These are phyloP conservation scores for Fagus sylvatica DNA, from an alignment of 306 rosid genomes.

Conservation along the genomic window DNA sequence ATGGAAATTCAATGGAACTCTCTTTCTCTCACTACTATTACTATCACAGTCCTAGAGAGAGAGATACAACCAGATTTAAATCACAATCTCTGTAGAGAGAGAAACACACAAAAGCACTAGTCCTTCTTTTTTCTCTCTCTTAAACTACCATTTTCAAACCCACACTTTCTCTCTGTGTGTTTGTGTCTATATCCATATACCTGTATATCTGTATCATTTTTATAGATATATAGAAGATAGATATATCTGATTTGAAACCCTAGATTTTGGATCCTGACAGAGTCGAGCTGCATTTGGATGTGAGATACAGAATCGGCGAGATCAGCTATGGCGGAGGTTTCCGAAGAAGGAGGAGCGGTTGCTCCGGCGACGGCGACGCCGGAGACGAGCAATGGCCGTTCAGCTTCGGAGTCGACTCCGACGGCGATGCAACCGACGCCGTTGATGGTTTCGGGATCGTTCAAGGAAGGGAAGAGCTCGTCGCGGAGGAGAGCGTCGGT, in stretches of 20 bases:
- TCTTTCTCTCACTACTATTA: slow-evolving; percentile 17
- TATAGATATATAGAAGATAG: neutral
- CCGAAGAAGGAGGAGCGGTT: slow-evolving; percentile 56
- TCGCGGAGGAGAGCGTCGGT: slow-evolving; percentile 70
- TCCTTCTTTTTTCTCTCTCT: slow-evolving; percentile 26
- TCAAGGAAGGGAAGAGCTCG: slow-evolving; percentile 86
- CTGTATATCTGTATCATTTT: slow-evolving; percentile 7
- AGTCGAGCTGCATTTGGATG: slow-evolving; percentile 61
- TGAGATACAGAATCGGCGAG: slow-evolving; percentile 48
- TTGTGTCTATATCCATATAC: neutral
- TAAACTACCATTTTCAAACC: slow-evolving; percentile 30
- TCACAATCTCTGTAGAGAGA: slow-evolving; percentile 55
- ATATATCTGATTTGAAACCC: slow-evolving; percentile 45
- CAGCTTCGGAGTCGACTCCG: slow-evolving; percentile 2
- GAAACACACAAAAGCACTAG: slow-evolving; percentile 26
- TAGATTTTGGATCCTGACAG: slow-evolving; percentile 52
- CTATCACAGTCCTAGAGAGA: slow-evolving; percentile 31
- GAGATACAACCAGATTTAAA: slow-evolving; percentile 47
- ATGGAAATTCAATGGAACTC: neutral
- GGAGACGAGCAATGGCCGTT: slow-evolving; percentile 23
- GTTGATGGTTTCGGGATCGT: slow-evolving; percentile 77
- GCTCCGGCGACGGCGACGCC: slow-evolving; percentile 25
- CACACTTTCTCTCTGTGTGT: slow-evolving; percentile 20
- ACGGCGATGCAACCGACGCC: slow-evolving; percentile 48
- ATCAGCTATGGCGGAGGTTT: slow-evolving; percentile 88